A percentile compares a stretch with the other conserved stretches of the same genome.
phyloP scores from a whole-genome alignment of 371 early-diverging fungal species.

The Coemansia sp. region DNA sequence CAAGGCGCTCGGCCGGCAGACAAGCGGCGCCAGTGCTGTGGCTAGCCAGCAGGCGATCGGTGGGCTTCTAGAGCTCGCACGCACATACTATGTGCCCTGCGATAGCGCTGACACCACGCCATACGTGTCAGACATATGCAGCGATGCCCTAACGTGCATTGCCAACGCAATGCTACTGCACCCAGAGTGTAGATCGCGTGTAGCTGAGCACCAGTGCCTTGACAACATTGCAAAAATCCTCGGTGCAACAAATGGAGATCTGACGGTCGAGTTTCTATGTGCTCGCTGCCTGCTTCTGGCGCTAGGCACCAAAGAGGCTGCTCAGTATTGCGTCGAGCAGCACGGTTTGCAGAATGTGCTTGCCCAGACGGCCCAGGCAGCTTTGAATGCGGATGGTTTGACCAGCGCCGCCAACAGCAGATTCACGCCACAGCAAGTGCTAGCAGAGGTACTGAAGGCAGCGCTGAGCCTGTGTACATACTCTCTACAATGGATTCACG shows the following conservation, averaged over 20 bases:
- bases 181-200: slow-evolving; percentile 10
- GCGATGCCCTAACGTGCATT: slow-evolving; percentile 43
- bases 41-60: slow-evolving; percentile 7
- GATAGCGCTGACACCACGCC: neutral
- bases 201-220: slow-evolving; percentile 22
- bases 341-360: slow-evolving; percentile 21
- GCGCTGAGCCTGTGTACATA: slow-evolving; percentile 34
- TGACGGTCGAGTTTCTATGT: slow-evolving; percentile 36
- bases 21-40: slow-evolving; percentile 16
- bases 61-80: slow-evolving; percentile 23
- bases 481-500: slow-evolving; percentile 9
- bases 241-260: neutral
- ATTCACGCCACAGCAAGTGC: slow-evolving; percentile 34
- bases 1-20: slow-evolving; percentile 28
- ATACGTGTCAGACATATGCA: slow-evolving; percentile 10
- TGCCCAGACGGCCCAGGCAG: slow-evolving; percentile 2
- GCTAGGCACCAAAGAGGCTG: slow-evolving; percentile 10
- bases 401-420: neutral
- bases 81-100: neutral
- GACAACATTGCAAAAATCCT: slow-evolving; percentile 9
- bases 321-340: slow-evolving; percentile 12
- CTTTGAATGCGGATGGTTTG: neutral
- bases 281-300: slow-evolving; percentile 37
- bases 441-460: slow-evolving; percentile 45
- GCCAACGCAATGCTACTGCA: slow-evolving; percentile 46